Evolutionary conservation across 2,329 filamentous ascomycete genomes (phyloP).

Genomic region (Fusarium buharicum): DNA sequence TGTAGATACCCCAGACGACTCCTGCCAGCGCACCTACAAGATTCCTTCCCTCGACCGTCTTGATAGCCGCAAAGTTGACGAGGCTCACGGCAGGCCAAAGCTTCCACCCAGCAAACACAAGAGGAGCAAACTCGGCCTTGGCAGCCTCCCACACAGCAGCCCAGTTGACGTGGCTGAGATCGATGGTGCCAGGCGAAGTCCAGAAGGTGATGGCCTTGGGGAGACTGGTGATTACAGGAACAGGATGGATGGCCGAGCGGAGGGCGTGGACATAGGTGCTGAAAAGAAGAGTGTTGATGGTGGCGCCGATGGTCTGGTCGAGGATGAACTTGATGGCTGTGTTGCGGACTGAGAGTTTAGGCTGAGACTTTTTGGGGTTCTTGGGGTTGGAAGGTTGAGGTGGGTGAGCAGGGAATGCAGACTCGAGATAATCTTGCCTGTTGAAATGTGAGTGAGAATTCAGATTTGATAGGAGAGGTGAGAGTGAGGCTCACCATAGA

Average conservation of each 20-base stretch:
- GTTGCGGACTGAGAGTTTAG: slow-evolving; percentile 69
- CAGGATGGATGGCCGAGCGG: slow-evolving; percentile 59
- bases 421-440: slow-evolving; percentile 81
- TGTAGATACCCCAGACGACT: slow-evolving; percentile 78
- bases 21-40: slow-evolving; percentile 78
- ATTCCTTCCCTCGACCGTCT: slow-evolving; percentile 76
- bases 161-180: slow-evolving; percentile 60
- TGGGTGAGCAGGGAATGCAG: slow-evolving; percentile 74
- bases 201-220: slow-evolving; percentile 50
- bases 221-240: slow-evolving; percentile 52
- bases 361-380: slow-evolving; percentile 33
- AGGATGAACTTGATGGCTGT: slow-evolving; percentile 73
- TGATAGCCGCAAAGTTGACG: slow-evolving; percentile 73
- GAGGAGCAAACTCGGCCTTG: slow-evolving; percentile 67
- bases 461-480: slow-evolving; percentile 6
- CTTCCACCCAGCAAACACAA: slow-evolving; percentile 73
- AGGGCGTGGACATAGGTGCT: slow-evolving; percentile 68
- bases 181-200: slow-evolving; percentile 54
- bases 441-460: slow-evolving; percentile 20
- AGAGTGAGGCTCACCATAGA: slow-evolving; percentile 69
- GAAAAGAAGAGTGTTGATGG: slow-evolving; percentile 73
- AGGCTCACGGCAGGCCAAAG: slow-evolving; percentile 78
- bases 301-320: slow-evolving; percentile 75
- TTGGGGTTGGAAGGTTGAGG: slow-evolving; percentile 52
- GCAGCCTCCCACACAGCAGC: slow-evolving; percentile 56